phyloP scores from a whole-genome alignment of 257 asterid genomes.

The Nicotiana paniculata region DNA sequence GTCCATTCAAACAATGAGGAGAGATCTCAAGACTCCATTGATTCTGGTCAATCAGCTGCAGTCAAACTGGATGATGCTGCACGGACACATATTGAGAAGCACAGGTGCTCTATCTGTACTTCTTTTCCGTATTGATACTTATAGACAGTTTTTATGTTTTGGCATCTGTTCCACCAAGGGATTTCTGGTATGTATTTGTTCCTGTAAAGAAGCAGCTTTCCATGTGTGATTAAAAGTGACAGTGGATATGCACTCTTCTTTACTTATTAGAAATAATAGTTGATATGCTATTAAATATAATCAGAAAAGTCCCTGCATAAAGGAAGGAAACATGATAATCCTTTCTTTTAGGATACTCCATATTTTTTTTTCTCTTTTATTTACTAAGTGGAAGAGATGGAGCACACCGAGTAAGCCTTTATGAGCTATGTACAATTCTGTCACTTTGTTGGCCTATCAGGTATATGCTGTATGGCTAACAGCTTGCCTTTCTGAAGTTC shows the following conservation, averaged over 20 bases:
- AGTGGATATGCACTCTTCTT: not conserved
- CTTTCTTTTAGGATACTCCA: not conserved
- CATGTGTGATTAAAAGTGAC: not conserved
- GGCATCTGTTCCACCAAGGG: not conserved
- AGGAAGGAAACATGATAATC: not conserved
- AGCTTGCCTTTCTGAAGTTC: not conserved
- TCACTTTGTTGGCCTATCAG: not conserved
- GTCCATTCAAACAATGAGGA: slow-evolving; percentile 35
- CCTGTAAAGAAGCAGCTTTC: not conserved
- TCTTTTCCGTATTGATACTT: not conserved
- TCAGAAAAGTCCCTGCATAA: not conserved
- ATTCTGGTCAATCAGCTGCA: slow-evolving; percentile 33
- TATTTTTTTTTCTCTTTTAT: not conserved
- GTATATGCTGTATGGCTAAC: not conserved
- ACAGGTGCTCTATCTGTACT: slow-evolving; percentile 41
- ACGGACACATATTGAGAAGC: slow-evolving; percentile 70
- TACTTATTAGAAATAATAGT: not conserved
- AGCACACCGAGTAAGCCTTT: not conserved
- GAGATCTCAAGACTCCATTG: slow-evolving; percentile 29
- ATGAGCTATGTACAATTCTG: not conserved
- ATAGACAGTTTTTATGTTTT: not conserved
- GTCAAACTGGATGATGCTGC: slow-evolving; percentile 86
- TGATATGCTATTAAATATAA: not conserved
- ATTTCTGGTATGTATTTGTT: not conserved
- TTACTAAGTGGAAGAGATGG: not conserved